Base-by-base conservation (phyloP, 495 filamentous ascomycete genomes). In the Xylaria bambusicola region DNA sequence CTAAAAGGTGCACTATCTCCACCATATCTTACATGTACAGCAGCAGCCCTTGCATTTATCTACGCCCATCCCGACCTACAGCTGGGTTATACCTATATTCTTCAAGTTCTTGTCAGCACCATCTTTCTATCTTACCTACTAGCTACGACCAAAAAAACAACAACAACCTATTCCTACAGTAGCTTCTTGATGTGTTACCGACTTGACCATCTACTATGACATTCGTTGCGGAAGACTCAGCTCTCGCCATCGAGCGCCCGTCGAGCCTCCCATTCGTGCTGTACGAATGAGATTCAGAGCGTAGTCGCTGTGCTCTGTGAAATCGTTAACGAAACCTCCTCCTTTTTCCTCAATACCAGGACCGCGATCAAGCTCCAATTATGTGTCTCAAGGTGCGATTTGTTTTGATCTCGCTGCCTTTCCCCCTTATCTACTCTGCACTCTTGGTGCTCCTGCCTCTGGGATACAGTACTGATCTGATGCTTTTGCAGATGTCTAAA, bases 401-500 rank as follows among this genome's bases (percentile, higher is more conserved):
- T 35, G 17, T 35, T 24, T 10, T 6, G 1, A 1, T 58, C 20
- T n/a, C 49, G n/a, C 13, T 13, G 2, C 10, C 48, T 33, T 23
- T 31, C 2, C 20, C n/a, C n/a, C n/a, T n/a, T 31, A 31, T 24
- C 6, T 40, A 18, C 44, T 2, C n/a, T n/a, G n/a, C 40, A 15
- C 8, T 7, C 27, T 18, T 10, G 7, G 8, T 20, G 21, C 41
- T 17, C 41, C 17, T 17, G 3, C 8, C 29, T 33, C 24, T 21
- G 7, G 5, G 3, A 15, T 58, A n/a, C 10, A 9, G 15, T 50
- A n/a, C 26, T 50, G 17, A 40, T n/a, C 26, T 6, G 41, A 8
- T 5, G n/a, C 20, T 38, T 51, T 31, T 10, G 13, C 17, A 70
- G 67, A 62, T 67, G 54, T 51, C 62, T 23, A 61, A 58, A 55